Conservation (phyloP, 164 flowering plant genomes). For the Dillenia turbinata region DNA sequence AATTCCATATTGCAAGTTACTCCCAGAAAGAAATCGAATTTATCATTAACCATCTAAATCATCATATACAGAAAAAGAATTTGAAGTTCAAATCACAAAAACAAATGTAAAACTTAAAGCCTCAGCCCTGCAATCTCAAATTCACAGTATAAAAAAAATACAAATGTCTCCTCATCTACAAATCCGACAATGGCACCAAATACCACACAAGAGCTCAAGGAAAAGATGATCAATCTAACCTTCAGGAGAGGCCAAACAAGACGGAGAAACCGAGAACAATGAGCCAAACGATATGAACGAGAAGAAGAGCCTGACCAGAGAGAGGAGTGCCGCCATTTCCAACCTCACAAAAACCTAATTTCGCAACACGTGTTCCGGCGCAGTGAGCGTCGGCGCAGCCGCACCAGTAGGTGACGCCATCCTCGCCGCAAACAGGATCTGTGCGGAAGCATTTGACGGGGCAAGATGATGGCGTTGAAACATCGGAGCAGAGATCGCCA, state of each 20-base stretch:
- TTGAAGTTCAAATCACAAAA: too few relatives aligned
- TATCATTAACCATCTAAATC: too few relatives aligned
- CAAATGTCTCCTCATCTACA: too few relatives aligned
- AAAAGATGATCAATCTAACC: too few relatives aligned
- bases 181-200: too few relatives aligned
- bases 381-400: conserved; percentile 61
- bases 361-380: conserved; percentile 39
- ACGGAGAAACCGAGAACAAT: conserved; percentile 53
- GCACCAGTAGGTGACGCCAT: conserved; percentile 62
- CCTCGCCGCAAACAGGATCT: conserved; percentile 51
- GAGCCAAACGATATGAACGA: conserved; percentile 65
- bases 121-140: too few relatives aligned
- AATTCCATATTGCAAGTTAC: too few relatives aligned
- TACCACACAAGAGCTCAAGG: too few relatives aligned
- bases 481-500: conserved; percentile 12
- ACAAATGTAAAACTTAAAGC: too few relatives aligned
- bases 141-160: too few relatives aligned
- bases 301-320: conserved; percentile 50
- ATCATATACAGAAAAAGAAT: too few relatives aligned
- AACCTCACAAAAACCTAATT: conserved; percentile 51
- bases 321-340: conserved; percentile 43
- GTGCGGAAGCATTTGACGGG: conserved; percentile 49
- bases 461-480: conserved; percentile 17
- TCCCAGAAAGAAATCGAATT: too few relatives aligned
- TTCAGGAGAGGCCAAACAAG: conserved; percentile 49